Conservation (phyloP, 2,329 filamentous ascomycete genomes). For the Colletotrichum nymphaeae region DNA sequence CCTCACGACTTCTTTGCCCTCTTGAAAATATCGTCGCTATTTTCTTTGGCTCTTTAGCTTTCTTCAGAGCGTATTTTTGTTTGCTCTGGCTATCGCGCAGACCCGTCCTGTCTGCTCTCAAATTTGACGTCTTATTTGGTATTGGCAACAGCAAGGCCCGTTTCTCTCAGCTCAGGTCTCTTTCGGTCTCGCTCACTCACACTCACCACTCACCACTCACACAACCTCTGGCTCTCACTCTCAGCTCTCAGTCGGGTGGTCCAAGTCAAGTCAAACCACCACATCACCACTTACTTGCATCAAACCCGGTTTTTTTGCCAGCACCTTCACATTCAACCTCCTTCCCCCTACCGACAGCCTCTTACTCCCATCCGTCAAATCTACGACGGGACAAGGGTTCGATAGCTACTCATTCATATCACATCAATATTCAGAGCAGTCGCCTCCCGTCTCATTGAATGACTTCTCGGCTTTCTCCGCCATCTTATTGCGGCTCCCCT, state of each 20-base stretch:
- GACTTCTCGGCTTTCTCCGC: conserved; percentile 1
- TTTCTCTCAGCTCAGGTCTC: conserved; percentile 3
- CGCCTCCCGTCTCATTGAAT: conserved; percentile 15
- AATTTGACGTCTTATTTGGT: not conserved
- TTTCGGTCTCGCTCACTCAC: not conserved
- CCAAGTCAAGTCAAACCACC: conserved; percentile 34
- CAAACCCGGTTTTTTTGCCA: conserved; percentile 28
- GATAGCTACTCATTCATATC: not conserved
- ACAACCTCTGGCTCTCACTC: not conserved
- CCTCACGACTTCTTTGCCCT: not conserved
- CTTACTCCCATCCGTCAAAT: not conserved
- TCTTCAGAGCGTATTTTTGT: not conserved
- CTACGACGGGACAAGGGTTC: not conserved
- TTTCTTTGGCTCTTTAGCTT: conserved; percentile 4
- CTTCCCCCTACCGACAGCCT: not conserved
- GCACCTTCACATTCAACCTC: conserved; percentile 22
- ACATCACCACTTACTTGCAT: conserved; percentile 37
- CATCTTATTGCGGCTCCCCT: not conserved
- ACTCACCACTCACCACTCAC: not conserved
- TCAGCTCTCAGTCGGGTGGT: not conserved
- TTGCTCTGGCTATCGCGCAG: not conserved
- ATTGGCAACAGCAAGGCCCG: not conserved
- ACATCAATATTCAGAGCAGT: conserved; percentile 5
- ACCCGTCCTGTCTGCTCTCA: not conserved
- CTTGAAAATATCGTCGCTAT: conserved; percentile 16